Percentiles rank a stretch among this genome's conserved stretches.
Conservation (phyloP, 139 green algal genomes). For the Chlamydomonas urium region DNA sequence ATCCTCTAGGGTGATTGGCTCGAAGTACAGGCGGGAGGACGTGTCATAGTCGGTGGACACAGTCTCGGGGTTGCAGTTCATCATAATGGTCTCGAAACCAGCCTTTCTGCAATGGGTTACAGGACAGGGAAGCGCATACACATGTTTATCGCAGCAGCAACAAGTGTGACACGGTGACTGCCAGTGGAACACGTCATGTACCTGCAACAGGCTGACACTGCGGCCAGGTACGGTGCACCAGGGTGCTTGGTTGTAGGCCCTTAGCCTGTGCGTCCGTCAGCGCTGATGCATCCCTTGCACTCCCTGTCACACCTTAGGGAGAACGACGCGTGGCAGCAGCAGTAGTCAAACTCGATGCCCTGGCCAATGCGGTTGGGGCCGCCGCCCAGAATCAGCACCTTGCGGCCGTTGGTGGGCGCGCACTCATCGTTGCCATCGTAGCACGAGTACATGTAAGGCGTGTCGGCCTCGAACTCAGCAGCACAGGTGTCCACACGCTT, state of each 20-base stretch:
- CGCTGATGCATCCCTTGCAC: too few relatives aligned
- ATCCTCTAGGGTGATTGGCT: slow-evolving; percentile 93
- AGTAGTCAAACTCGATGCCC: slow-evolving; percentile 99
- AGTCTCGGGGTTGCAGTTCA: slow-evolving; percentile 99
- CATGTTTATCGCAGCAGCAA: too few relatives aligned
- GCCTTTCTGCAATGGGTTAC: slow-evolving; percentile 42
- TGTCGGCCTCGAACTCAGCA: slow-evolving; percentile 96
- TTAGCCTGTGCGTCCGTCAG: too few relatives aligned
- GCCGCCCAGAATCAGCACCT: slow-evolving; percentile 98
- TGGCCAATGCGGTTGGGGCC: slow-evolving; percentile 99
- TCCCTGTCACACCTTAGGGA: slow-evolving; percentile 76
- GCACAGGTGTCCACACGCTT: slow-evolving; percentile 99
- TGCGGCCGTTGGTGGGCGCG: slow-evolving; percentile 60
- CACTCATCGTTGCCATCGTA: slow-evolving; percentile 92
- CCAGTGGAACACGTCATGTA: too few relatives aligned
- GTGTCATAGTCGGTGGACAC: slow-evolving; percentile 99
- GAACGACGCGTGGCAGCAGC: slow-evolving; percentile 98
- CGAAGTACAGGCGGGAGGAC: slow-evolving; percentile 96
- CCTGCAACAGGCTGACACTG: too few relatives aligned
- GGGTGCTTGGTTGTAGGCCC: too few relatives aligned
- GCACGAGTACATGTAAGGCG: slow-evolving; percentile 90
- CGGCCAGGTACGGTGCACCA: too few relatives aligned
- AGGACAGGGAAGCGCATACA: too few relatives aligned
- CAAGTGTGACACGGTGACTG: too few relatives aligned
- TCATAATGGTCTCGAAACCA: slow-evolving; percentile 99